Evolutionary conservation across 2,329 filamentous ascomycete species (phyloP), one percentile per base, ranked within the genome.

Genomic region (Pseudogymnoascus sp.): DNA sequence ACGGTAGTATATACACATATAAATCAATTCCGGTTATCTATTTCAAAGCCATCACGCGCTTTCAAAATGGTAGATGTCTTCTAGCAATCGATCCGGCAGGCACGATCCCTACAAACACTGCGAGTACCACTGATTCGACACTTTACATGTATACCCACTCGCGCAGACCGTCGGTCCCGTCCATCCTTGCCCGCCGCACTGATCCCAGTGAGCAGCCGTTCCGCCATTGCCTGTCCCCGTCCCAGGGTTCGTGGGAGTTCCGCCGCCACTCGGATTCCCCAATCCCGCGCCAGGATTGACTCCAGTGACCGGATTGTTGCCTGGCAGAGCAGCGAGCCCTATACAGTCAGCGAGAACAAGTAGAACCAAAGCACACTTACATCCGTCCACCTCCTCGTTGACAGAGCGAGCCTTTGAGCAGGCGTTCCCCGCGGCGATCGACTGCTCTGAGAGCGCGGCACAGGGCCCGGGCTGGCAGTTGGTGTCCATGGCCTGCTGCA

Each of bases 401-500:
- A 79, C 79, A 67, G 79, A 77, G 67, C 82, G 79, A 34, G 74
- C 63, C 62, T 78, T 72, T 64, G 72, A 77, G 74, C 80, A 82
- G 60, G 77, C 71, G 67, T 77, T 80, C 75, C 80, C 81, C 64
- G 71, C 69, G 36, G 75, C 76, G 42, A 80, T 74, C 31, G 74
- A 70, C 73, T 80, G 79, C 63, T 75, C 77, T 59, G 75, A 77
- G 70, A 82, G 76, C 23, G 71, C 69, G 36, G 75, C 68, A 70
- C 80, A 79, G 74, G 72, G 68, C 76, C 81, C 78, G 60, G 79
- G 77, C 69, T 79, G 79, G 73, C 78, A 80, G 65, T 67, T 68
- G 67, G 75, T 76, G 72, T 80, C 77, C 77, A 80, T 78, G 68
- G 77, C 77, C 72, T 73, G 77, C 71, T 82, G 80, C 56, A 82